A percentile compares a stretch with the other conserved stretches of the same genome.
Conservation (phyloP, 2,329 filamentous ascomycete genomes). For the Geosmithia flava region DNA sequence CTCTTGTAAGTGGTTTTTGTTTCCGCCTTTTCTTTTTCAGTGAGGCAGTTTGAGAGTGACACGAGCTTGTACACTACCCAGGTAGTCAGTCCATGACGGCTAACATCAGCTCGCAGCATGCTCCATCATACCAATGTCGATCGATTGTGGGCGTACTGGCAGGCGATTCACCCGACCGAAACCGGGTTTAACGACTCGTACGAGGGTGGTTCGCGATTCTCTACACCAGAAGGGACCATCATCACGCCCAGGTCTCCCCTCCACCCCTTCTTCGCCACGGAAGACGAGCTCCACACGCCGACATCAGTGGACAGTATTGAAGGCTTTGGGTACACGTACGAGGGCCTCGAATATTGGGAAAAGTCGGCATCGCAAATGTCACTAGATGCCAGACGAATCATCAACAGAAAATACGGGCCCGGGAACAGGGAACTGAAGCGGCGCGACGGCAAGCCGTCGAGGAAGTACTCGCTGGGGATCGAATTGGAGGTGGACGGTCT, state of each 20-base stretch:
- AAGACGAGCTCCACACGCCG: slow-evolving; percentile 28
- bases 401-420: slow-evolving; percentile 20
- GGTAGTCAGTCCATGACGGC: neutral
- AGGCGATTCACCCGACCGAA: slow-evolving; percentile 25
- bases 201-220: slow-evolving; percentile 21
- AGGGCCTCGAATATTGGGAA: slow-evolving; percentile 20
- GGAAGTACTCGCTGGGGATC: slow-evolving; percentile 21
- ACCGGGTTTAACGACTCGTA: slow-evolving; percentile 22
- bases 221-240: slow-evolving; percentile 21
- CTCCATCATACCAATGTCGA: slow-evolving; percentile 47
- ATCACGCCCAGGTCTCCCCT: slow-evolving; percentile 32
- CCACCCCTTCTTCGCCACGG: slow-evolving; percentile 33
- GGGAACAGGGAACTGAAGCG: neutral
- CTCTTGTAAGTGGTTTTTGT: slow-evolving; percentile 22
- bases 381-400: slow-evolving; percentile 14
- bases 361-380: slow-evolving; percentile 16
- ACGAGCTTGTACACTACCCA: neutral
- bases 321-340: slow-evolving; percentile 25
- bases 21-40: neutral
- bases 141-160: slow-evolving; percentile 47
- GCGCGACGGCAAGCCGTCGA: slow-evolving; percentile 6
- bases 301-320: slow-evolving; percentile 17
- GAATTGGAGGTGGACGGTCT: slow-evolving; percentile 20
- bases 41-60: neutral
- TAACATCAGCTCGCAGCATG: slow-evolving; percentile 15